Base-by-base conservation (phyloP, 192 early-diverging fungal species). In the Coemansia sp. region DNA sequence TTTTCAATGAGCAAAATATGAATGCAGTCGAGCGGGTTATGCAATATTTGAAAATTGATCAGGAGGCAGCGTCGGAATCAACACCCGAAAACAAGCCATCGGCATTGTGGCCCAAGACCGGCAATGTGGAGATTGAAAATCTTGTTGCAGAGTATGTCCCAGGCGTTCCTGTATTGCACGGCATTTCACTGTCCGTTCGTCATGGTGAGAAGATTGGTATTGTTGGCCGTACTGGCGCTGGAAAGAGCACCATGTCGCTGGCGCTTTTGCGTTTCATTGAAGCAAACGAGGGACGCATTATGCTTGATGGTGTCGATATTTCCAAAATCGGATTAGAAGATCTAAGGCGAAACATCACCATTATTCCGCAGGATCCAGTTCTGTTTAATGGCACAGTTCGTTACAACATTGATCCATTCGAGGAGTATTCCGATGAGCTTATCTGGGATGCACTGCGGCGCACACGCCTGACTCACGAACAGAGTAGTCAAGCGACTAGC, bases 361-460 rank as follows among this genome's bases (percentile, higher is more conserved):
- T 98, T 46, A 94, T 98, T 71, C 94, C 95, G 40, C 94, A 98
- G 80, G 94, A 96, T 37, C 93, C 93, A 4, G 85, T 93, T n/a
- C 73, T n/a, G n/a, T n/a, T n/a, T n/a, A n/a, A n/a, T n/a, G n/a
- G n/a, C n/a, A n/a, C n/a, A n/a, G n/a, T n/a, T n/a, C n/a, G n/a
- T n/a, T n/a, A n/a, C n/a, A n/a, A n/a, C n/a, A n/a, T n/a, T n/a
- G n/a, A n/a, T n/a, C n/a, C n/a, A n/a, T n/a, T n/a, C n/a, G n/a
- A n/a, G n/a, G n/a, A n/a, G n/a, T n/a, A n/a, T n/a, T n/a, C n/a
- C n/a, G n/a, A n/a, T n/a, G n/a, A n/a, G n/a, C n/a, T n/a, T n/a
- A n/a, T n/a, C n/a, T n/a, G n/a, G n/a, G n/a, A n/a, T n/a, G n/a
- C n/a, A n/a, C n/a, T n/a, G n/a, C n/a, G n/a, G n/a, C n/a, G n/a